These are phyloP conservation scores for Scedosporium dehoogii DNA, from an alignment of 2,329 filamentous ascomycete genomes.

Conservation along the genomic window DNA sequence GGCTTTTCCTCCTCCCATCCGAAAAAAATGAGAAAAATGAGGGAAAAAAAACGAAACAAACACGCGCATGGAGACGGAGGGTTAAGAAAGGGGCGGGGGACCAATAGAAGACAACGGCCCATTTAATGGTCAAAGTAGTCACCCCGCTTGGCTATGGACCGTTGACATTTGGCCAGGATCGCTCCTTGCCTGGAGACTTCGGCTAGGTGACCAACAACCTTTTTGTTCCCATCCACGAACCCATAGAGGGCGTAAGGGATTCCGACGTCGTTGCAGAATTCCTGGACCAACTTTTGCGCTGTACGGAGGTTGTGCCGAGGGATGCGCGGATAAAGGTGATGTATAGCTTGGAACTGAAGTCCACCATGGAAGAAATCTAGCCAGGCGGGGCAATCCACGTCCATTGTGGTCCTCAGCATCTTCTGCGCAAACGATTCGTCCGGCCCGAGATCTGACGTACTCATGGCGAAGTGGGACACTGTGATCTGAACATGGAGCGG, in stretches of 20 bases:
- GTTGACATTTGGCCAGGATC: slow-evolving; percentile 67
- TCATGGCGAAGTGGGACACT: slow-evolving; percentile 89
- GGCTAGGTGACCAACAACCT: slow-evolving; percentile 65
- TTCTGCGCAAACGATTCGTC: slow-evolving; percentile 81
- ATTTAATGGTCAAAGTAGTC: slow-evolving; percentile 2
- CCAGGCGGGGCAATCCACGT: slow-evolving; percentile 80
- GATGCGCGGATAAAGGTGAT: slow-evolving; percentile 76
- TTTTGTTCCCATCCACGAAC: slow-evolving; percentile 73
- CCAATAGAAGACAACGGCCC: neutral
- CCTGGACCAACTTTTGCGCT: slow-evolving; percentile 64
- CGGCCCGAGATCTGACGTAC: slow-evolving; percentile 73
- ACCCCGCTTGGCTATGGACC: slow-evolving; percentile 9
- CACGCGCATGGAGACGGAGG: neutral
- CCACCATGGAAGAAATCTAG: slow-evolving; percentile 84
- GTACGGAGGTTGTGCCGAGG: slow-evolving; percentile 74
- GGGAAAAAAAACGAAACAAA: neutral
- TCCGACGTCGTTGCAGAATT: slow-evolving; percentile 72
- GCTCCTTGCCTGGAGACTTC: slow-evolving; percentile 73
- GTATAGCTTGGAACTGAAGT: slow-evolving; percentile 80
- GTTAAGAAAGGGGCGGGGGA: neutral
- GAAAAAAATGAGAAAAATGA: no score
- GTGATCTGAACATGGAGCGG: slow-evolving; percentile 85
- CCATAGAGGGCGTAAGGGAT: slow-evolving; percentile 82
- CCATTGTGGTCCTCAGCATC: slow-evolving; percentile 90
- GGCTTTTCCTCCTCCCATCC: no score